A percentile compares a stretch with the other conserved stretches of the same genome.
These are phyloP conservation scores for Trichophyton mentagrophytes DNA, from an alignment of 2,329 filamentous ascomycete species.

Conservation along the genomic window DNA sequence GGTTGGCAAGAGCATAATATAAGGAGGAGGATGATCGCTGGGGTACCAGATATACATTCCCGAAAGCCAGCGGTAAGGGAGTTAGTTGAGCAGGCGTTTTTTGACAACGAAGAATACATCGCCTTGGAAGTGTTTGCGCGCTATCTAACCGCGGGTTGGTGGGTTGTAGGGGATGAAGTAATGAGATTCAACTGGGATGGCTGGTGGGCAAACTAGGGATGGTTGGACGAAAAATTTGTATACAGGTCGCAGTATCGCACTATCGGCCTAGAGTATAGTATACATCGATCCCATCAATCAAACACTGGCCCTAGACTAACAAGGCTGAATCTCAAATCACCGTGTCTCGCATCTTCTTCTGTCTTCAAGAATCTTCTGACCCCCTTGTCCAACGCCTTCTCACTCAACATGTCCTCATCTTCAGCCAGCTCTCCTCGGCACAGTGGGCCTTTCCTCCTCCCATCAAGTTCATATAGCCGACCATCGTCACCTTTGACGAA, in stretches of 20 bases:
- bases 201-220: conserved; percentile 34
- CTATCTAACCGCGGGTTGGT: conserved; percentile 48
- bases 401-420: conserved; percentile 60
- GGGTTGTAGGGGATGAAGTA: conserved; percentile 49
- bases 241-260: neutral
- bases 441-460: conserved; percentile 57
- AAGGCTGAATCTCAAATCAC: conserved; percentile 48
- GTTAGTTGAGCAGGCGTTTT: conserved; percentile 40
- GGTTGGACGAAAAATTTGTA: neutral
- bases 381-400: conserved; percentile 61
- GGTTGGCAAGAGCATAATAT: conserved; percentile 19
- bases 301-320: conserved; percentile 47
- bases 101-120: conserved; percentile 27
- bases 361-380: conserved; percentile 47
- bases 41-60: conserved; percentile 51
- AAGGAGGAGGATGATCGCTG: conserved; percentile 41
- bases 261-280: neutral
- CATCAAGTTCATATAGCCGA: conserved; percentile 70
- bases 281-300: conserved; percentile 29
- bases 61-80: conserved; percentile 50
- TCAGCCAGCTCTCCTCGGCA: conserved; percentile 48
- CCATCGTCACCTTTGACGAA: conserved; percentile 69
- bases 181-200: conserved; percentile 46
- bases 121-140: conserved; percentile 51
- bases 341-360: conserved; percentile 45